These are phyloP conservation scores for Eremochloa ophiuroides DNA, from an alignment of 176 grass and related monocot genomes.

Conservation along the genomic window DNA sequence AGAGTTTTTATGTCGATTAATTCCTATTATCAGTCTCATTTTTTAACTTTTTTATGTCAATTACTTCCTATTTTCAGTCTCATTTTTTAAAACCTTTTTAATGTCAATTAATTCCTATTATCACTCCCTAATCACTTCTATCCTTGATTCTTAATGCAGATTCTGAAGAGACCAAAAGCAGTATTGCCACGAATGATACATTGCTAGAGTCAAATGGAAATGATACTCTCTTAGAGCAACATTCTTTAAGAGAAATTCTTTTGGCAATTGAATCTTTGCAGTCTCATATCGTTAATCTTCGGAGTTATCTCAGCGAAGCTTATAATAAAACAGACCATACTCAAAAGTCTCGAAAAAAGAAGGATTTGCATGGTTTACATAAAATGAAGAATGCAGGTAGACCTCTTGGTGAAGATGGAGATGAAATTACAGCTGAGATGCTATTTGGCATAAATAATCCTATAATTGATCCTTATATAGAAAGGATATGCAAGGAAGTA, in stretches of 20 bases:
- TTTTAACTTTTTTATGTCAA: background rate
- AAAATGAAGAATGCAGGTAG: conserved; percentile 4
- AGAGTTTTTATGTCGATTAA: background rate
- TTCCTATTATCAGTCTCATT: background rate
- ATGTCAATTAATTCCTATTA: background rate
- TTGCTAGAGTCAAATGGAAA: conserved; percentile 31
- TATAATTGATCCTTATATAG: background rate
- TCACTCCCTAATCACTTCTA: background rate
- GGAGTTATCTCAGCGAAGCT: conserved; percentile 36
- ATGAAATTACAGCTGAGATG: conserved; percentile 17
- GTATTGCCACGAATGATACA: conserved; percentile 39
- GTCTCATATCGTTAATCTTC: conserved; percentile 50
- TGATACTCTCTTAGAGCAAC: conserved; percentile 30
- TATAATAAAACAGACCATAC: background rate
- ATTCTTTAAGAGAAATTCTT: conserved; percentile 57
- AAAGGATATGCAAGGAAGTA: conserved; percentile 35
- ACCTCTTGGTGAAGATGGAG: background rate
- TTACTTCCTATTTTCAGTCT: background rate
- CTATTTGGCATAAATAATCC: conserved; percentile 22
- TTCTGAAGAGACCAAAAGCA: conserved; percentile 41
- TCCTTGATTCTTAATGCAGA: conserved; percentile 19
- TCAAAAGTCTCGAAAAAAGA: conserved; percentile 21
- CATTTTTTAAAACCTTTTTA: no score
- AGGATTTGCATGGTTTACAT: conserved; percentile 22
- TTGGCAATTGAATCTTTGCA: conserved; percentile 57